Evolutionary conservation across 257 asterid genomes (phyloP).

Genomic region (Solanum stenotomum): DNA sequence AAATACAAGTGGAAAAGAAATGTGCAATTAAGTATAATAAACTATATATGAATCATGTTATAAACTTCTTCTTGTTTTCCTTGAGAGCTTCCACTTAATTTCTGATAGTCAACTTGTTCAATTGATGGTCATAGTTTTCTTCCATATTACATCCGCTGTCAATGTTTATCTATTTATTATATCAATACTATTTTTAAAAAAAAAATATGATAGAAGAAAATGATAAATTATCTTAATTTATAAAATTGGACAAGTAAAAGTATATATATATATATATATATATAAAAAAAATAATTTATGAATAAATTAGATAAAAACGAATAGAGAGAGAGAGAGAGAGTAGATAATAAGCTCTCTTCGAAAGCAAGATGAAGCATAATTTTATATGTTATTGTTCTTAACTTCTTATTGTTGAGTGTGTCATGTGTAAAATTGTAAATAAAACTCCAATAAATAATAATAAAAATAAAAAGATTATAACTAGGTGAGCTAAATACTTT

Average conservation of each 20-base stretch:
- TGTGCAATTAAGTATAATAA: background rate
- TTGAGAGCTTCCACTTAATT: background rate
- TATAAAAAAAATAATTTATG: background rate
- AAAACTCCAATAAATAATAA: background rate
- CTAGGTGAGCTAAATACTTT: background rate
- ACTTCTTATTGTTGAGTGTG: background rate
- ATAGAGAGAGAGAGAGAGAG: too few relatives aligned
- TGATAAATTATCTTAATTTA: too few relatives aligned
- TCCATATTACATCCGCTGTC: background rate
- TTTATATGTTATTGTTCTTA: background rate
- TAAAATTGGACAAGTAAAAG: too few relatives aligned
- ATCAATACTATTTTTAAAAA: too few relatives aligned
- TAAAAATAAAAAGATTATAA: too few relatives aligned
- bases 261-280: too few relatives aligned
- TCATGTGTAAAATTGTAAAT: background rate
- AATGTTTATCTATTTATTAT: too few relatives aligned
- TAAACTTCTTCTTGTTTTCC: background rate
- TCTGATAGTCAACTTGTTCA: background rate
- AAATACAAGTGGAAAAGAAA: background rate
- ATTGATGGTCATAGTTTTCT: background rate
- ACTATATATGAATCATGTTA: background rate
- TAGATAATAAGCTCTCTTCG: background rate
- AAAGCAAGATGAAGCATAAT: background rate
- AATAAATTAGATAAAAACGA: background rate
- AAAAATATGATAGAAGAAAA: too few relatives aligned